phyloP scores from a whole-genome alignment of 371 early-diverging fungal genomes.

The Mortierella sp. region DNA sequence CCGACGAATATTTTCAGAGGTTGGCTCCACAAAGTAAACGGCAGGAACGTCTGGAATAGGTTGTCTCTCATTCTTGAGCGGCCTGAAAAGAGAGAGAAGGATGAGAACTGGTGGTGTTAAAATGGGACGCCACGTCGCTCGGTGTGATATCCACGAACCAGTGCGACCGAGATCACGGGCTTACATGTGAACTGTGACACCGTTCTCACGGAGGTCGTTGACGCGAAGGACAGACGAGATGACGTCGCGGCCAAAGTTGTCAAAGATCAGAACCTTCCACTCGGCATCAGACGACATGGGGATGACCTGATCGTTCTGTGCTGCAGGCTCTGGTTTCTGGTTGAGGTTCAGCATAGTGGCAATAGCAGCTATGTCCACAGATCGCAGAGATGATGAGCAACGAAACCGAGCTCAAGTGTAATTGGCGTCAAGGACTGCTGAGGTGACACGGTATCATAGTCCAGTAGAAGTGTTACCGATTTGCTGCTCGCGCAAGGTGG shows the following conservation, averaged over 20 bases:
- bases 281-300: constrained; percentile 56
- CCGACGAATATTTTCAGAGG: constrained; percentile 81
- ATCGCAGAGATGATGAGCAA: constrained; percentile 20
- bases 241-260: constrained; percentile 92
- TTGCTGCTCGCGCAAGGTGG: constrained; percentile 52
- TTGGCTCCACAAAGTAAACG: constrained; percentile 97
- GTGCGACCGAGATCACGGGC: constrained; percentile 1
- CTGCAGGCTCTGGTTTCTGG: constrained; percentile 43
- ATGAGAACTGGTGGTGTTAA: neutral
- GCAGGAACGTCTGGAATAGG: constrained; percentile 97
- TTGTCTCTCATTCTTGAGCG: constrained; percentile 82
- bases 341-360: constrained; percentile 69
- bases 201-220: constrained; percentile 96
- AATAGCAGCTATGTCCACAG: constrained; percentile 57
- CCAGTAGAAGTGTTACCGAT: constrained; percentile 27
- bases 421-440: too few species aligned
- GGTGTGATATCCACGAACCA: too few species aligned
- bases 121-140: neutral
- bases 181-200: constrained; percentile 98
- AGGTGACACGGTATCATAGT: neutral
- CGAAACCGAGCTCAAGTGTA: too few species aligned
- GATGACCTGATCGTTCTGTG: constrained; percentile 42
- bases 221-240: constrained; percentile 97
- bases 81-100: constrained; percentile 55
- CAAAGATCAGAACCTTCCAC: constrained; percentile 99